Evolutionary conservation across 1,139 yeast genomes (phyloP).

Genomic region (Oligophagozyma castellii): DNA sequence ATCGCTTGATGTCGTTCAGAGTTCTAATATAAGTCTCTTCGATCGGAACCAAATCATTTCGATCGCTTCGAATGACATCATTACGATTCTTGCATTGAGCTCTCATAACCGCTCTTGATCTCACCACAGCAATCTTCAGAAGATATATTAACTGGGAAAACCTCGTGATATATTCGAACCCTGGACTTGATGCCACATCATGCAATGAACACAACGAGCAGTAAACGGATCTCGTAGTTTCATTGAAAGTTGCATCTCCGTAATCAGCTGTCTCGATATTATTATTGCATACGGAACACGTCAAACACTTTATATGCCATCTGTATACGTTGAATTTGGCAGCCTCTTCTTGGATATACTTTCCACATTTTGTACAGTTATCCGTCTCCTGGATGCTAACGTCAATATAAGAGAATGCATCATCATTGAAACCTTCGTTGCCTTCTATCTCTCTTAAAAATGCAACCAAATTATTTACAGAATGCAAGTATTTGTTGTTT

Average conservation of each 20-base stretch:
- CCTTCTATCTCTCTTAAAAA: slow-evolving; percentile 42
- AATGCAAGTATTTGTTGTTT: slow-evolving; percentile 43
- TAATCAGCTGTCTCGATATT: slow-evolving; percentile 27
- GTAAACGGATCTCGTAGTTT: slow-evolving; percentile 28
- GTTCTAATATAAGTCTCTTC: slow-evolving; percentile 52
- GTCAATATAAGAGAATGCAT: slow-evolving; percentile 33
- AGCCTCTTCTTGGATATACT: slow-evolving; percentile 76
- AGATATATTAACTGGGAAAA: slow-evolving; percentile 63
- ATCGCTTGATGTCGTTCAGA: slow-evolving; percentile 60
- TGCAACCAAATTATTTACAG: slow-evolving; percentile 48
- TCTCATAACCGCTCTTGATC: slow-evolving; percentile 61
- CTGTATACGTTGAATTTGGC: slow-evolving; percentile 45
- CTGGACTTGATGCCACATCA: slow-evolving; percentile 35
- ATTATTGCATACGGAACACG: slow-evolving; percentile 42
- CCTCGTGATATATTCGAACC: slow-evolving; percentile 54
- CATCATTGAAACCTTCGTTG: slow-evolving; percentile 31
- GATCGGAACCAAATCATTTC: slow-evolving; percentile 8
- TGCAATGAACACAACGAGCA: slow-evolving; percentile 47
- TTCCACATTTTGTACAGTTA: slow-evolving; percentile 54
- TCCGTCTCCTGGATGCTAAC: slow-evolving; percentile 64
- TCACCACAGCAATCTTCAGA: slow-evolving; percentile 67
- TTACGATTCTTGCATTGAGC: slow-evolving; percentile 25
- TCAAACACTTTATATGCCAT: slow-evolving; percentile 73
- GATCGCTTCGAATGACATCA: slow-evolving; percentile 1
- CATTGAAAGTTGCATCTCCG: slow-evolving; percentile 33